phyloP scores from a whole-genome alignment of 2,329 filamentous ascomycete genomes.

The Scedosporium apiospermum region DNA sequence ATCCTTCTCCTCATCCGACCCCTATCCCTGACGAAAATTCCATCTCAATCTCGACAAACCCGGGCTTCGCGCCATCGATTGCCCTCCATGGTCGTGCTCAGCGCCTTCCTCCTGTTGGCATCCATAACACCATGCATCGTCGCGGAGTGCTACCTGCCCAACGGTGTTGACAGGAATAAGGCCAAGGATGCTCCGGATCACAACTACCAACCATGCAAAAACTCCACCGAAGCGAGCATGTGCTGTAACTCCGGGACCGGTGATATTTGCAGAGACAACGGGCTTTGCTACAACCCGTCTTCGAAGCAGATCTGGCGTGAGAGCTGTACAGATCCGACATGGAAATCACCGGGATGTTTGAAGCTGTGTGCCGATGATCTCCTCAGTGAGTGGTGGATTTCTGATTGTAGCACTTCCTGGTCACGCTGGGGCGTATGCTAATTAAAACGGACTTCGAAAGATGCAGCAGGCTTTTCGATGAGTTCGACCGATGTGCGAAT shows the following conservation, averaged over 20 bases:
- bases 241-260: conserved; percentile 7
- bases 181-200: not conserved
- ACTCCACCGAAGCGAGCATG: conserved; percentile 5
- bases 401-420: not conserved
- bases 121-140: not conserved
- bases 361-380: conserved; percentile 11
- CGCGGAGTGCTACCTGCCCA: conserved; percentile 7
- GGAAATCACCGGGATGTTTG: conserved; percentile 12
- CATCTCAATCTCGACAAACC: no score
- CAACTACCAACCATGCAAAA: conserved; percentile 5
- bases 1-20: no score
- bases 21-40: no score
- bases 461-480: not conserved
- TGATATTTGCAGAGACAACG: conserved; percentile 5
- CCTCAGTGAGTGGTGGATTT: not conserved
- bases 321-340: conserved; percentile 15
- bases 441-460: not conserved
- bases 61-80: no score
- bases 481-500: not conserved
- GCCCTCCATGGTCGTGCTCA: not conserved
- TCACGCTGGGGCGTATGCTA: no score
- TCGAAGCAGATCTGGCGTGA: conserved; percentile 11
- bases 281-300: conserved; percentile 6
- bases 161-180: conserved; percentile 1
- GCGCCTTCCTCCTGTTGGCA: not conserved